Evolutionary conservation across 768 basidiomycete species (phyloP).

Genomic region (Fibroporia radiculosa): DNA sequence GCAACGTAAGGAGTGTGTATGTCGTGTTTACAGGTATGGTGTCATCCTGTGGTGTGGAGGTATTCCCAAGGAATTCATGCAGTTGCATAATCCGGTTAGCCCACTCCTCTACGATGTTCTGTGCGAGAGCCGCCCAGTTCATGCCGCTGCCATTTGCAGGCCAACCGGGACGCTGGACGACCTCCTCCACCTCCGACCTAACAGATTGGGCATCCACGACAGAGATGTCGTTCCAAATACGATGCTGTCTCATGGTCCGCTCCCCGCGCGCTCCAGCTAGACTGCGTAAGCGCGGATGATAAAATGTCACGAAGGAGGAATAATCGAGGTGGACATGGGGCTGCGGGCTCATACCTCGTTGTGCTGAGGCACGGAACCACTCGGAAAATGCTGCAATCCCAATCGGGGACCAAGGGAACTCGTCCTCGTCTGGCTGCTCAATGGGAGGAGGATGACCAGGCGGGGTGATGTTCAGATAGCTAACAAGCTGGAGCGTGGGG

Average conservation of each 20-base stretch:
- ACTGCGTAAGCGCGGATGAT: slow-evolving; percentile 2
- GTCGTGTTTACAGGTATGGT: slow-evolving; percentile 1
- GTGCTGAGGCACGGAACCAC: slow-evolving; percentile 2
- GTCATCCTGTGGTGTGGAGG: background rate
- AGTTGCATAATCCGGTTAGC: background rate
- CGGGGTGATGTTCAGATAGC: slow-evolving; percentile 3
- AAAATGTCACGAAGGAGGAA: slow-evolving; percentile 1
- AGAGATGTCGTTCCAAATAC: slow-evolving; percentile 2
- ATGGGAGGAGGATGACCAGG: slow-evolving; percentile 1
- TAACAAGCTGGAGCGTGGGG: slow-evolving; percentile 1
- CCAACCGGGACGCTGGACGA: background rate
- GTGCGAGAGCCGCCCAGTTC: slow-evolving; percentile 1
- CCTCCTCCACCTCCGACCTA: background rate
- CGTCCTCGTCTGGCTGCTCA: background rate
- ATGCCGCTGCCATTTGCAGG: background rate
- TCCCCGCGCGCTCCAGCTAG: background rate
- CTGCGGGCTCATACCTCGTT: background rate
- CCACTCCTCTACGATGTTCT: background rate
- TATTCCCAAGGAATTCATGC: background rate
- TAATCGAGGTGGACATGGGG: slow-evolving; percentile 3
- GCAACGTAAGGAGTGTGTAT: background rate
- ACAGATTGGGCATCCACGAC: background rate
- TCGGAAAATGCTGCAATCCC: background rate
- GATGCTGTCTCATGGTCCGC: slow-evolving; percentile 2
- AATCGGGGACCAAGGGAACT: background rate